These are phyloP conservation scores for Hansenula lynferdii DNA, from an alignment of 1,139 yeast species.

Conservation along the genomic window DNA sequence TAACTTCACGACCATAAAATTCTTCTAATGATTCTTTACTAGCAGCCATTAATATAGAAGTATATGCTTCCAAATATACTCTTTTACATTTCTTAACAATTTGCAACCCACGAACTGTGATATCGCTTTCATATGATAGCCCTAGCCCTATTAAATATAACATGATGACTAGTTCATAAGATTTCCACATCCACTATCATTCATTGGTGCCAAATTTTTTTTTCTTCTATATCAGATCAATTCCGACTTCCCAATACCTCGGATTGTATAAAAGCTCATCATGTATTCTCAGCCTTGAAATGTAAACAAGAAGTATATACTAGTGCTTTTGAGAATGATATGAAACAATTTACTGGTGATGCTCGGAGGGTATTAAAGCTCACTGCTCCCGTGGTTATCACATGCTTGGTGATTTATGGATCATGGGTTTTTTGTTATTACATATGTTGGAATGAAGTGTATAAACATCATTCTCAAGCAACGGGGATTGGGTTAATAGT, in stretches of 20 bases:
- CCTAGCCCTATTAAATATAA: constrained; percentile 90
- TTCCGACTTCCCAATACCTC: too few relatives aligned
- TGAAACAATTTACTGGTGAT: neutral
- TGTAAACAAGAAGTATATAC: too few relatives aligned
- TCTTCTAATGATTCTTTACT: constrained; percentile 60
- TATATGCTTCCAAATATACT: constrained; percentile 92
- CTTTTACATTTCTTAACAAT: constrained; percentile 77
- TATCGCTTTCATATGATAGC: constrained; percentile 81
- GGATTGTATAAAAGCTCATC: too few relatives aligned
- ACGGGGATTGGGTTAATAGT: constrained; percentile 28
- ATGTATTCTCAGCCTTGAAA: too few relatives aligned
- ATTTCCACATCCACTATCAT: neutral
- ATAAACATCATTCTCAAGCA: constrained; percentile 13
- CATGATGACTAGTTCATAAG: constrained; percentile 40
- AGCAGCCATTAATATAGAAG: constrained; percentile 94
- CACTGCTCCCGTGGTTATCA: neutral
- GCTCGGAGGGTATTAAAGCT: neutral
- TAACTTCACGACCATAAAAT: constrained; percentile 81
- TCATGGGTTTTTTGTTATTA: constrained; percentile 20
- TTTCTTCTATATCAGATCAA: too few relatives aligned
- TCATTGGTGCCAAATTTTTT: constrained; percentile 3
- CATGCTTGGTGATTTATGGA: constrained; percentile 9
- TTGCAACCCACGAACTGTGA: constrained; percentile 91
- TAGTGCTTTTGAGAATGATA: too few relatives aligned
- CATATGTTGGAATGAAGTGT: constrained; percentile 19